Percentiles rank a stretch among this genome's conserved stretches.
phyloP scores from a whole-genome alignment of 2,329 filamentous ascomycete species.

The Madurella fahalii region DNA sequence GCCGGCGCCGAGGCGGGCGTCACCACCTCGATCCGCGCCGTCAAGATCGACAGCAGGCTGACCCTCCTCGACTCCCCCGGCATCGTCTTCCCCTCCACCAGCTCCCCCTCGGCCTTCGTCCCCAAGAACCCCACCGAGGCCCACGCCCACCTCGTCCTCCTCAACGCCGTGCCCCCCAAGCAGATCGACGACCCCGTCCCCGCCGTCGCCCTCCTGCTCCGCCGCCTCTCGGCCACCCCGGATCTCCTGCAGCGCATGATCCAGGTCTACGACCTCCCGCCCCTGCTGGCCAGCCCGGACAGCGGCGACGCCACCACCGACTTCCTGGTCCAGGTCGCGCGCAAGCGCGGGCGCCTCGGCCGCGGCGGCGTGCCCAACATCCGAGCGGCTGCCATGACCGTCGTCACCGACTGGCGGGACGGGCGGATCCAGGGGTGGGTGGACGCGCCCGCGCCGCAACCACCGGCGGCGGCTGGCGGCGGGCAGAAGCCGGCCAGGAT shows the following conservation, averaged over 20 bases:
- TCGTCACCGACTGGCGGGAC: conserved; percentile 95
- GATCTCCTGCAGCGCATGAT: conserved; percentile 75
- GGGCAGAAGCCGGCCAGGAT: conserved; percentile 30
- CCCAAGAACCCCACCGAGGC: conserved; percentile 64
- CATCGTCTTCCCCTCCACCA: conserved; percentile 81
- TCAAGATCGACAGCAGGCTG: conserved; percentile 92
- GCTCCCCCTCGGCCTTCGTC: conserved; percentile 38
- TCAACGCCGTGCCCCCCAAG: conserved; percentile 90
- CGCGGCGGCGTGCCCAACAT: conserved; percentile 89
- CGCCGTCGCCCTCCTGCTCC: conserved; percentile 78
- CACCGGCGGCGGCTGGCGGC: conserved; percentile 45
- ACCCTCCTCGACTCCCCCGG: conserved; percentile 91
- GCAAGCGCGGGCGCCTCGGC: conserved; percentile 84
- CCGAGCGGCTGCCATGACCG: conserved; percentile 80
- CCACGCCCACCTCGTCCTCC: conserved; percentile 77
- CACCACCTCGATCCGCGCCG: conserved; percentile 79
- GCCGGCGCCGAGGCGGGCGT: conserved; percentile 89
- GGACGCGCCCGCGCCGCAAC: conserved; percentile 67
- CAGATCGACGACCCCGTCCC: conserved; percentile 91
- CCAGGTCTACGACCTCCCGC: conserved; percentile 77
- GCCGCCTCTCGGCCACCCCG: conserved; percentile 68
- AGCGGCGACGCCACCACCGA: conserved; percentile 78
- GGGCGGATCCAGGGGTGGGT: conserved; percentile 92
- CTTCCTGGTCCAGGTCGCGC: conserved; percentile 90
- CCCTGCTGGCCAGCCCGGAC: conserved; percentile 63